Base-by-base conservation (phyloP, 2,329 filamentous ascomycete species). In the Pezicula neosporulosa region DNA sequence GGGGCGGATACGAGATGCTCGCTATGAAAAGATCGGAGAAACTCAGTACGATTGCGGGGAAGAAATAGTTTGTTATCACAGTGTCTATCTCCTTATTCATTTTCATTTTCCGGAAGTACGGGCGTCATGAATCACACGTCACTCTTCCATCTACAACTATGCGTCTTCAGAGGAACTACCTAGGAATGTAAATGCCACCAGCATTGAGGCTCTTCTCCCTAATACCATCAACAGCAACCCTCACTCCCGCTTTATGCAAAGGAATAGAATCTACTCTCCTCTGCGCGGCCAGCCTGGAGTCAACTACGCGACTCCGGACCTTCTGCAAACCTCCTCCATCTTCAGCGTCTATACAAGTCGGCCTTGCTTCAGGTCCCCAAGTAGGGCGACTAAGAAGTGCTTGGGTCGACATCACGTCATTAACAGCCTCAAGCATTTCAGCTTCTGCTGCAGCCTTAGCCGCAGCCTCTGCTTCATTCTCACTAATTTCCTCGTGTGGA, bases 231-330 rank as follows among this genome's bases (percentile, higher is more conserved):
- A 70, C 67, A 12, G 75, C 69, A 8, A 76, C 80, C 47, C 85
- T 72, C 41, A 88, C 72, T 0, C 84, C 85, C 3, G 77, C 71
- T 59, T 71, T 71, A 62, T 86, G 81, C 43, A 85, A 59, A 2
- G 83, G 83, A 3, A 86, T 70, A 49, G 73, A 72, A 53, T 85
- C 82, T 6, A 85, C 71, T 37, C 74, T 70, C 53, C 72, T 75
- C 66, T 85, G 80, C 3, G 80, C 71, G 18, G 67, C 72, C 15
- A 73, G 70, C 21, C 79, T 71, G 2, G 73, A 68, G 47, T 76
- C 76, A 1, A 76, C 70, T 54, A 80, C 72, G 15, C 72, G 69
- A 37, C 79, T 76, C 7, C 68, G 58, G 8, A 64, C 56, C 33
- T 52, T 55, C 33, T 60, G 52, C 57, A 19, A 75, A 54, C 4